phyloP scores from a whole-genome alignment of 2,329 filamentous ascomycete genomes.

The Penicillium sp. region DNA sequence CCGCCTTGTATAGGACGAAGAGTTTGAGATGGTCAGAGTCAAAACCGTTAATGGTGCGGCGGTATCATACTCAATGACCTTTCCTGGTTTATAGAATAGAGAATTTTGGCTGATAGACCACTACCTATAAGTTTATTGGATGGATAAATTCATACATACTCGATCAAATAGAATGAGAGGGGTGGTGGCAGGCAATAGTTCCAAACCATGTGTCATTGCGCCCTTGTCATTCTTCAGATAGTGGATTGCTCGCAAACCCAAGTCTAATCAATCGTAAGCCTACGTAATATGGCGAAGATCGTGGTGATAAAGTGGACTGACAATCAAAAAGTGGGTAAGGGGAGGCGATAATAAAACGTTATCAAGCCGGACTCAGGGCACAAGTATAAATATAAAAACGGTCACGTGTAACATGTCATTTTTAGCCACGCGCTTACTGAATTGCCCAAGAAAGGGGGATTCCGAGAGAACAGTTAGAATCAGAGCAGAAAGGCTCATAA shows the following conservation, averaged over 20 bases:
- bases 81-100: not conserved
- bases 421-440: not conserved
- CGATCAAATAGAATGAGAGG: not conserved
- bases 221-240: too few species aligned
- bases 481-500: not conserved
- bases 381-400: not conserved
- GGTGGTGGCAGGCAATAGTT: too few species aligned
- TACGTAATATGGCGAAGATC: slow-evolving; percentile 2
- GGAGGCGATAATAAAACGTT: not conserved
- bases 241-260: too few species aligned
- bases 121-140: not conserved
- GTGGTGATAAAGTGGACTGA: not conserved
- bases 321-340: not conserved
- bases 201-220: too few species aligned
- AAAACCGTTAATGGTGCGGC: slow-evolving; percentile 3
- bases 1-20: slow-evolving; percentile 5
- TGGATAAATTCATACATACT: not conserved
- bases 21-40: slow-evolving; percentile 8
- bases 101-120: not conserved
- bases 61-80: slow-evolving; percentile 12
- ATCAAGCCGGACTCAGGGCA: not conserved
- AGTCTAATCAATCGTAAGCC: not conserved
- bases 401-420: slow-evolving; percentile 3
- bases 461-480: not conserved
- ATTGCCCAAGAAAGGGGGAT: not conserved